Evolutionary conservation across 108 stramenopile species (phyloP).

Genomic region (Fragilariopsis cylindrus): DNA sequence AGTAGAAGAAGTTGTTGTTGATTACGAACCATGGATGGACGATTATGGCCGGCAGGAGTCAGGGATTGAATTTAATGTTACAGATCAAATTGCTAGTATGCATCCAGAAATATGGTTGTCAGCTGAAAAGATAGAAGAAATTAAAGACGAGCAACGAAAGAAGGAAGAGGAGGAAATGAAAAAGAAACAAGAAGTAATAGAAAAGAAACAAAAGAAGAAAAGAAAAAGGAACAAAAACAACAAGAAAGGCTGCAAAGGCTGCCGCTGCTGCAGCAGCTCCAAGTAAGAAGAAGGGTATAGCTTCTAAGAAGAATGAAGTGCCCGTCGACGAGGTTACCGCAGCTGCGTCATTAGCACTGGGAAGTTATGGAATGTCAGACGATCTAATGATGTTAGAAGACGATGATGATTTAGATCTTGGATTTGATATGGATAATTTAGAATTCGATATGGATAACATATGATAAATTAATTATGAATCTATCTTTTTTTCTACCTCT

Average conservation of each 20-base stretch:
- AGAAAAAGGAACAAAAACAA: conserved; percentile 39
- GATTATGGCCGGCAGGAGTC: conserved; percentile 60
- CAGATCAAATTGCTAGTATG: conserved; percentile 45
- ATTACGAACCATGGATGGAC: conserved; percentile 89
- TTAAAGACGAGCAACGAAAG: conserved; percentile 34
- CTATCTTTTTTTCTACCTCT: too few relatives aligned
- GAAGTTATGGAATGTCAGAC: neutral
- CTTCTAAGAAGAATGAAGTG: conserved; percentile 37
- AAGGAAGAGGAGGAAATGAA: conserved; percentile 32
- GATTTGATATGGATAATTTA: conserved; percentile 59
- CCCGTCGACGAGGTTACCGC: conserved; percentile 60
- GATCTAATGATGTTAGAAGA: conserved; percentile 29
- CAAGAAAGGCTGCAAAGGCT: conserved; percentile 23
- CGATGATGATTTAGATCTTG: conserved; percentile 59
- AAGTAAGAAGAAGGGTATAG: conserved; percentile 56
- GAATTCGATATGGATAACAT: neutral
- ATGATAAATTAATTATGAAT: too few relatives aligned
- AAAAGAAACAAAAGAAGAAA: conserved; percentile 33
- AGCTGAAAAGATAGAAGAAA: conserved; percentile 49
- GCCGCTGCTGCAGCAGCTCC: conserved; percentile 27
- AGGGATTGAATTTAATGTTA: conserved; percentile 55
- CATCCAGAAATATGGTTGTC: conserved; percentile 85
- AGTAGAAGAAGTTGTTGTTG: conserved; percentile 75
- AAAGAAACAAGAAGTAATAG: conserved; percentile 34
- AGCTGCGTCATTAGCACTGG: conserved; percentile 46